Evolutionary conservation across 768 basidiomycete species (phyloP).

Genomic region (Sporobolomyces phaffii): DNA sequence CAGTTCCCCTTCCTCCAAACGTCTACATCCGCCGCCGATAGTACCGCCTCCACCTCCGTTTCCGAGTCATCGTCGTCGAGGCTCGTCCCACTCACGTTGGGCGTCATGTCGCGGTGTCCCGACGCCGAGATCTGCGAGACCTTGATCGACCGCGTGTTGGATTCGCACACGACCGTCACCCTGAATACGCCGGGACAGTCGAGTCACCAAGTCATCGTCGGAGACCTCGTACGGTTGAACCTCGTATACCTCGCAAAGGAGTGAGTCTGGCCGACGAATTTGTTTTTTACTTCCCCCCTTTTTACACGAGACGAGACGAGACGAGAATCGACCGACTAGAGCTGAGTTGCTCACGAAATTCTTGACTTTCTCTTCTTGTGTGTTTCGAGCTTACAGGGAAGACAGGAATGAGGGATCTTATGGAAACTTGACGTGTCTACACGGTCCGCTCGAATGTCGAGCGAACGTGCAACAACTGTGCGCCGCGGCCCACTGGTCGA

Average conservation of each 20-base stretch:
- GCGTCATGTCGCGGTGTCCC: constrained; percentile 69
- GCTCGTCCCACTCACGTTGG: constrained; percentile 54
- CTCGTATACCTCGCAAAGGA: constrained; percentile 71
- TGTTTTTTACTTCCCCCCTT: too few species aligned
- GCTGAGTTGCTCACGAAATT: constrained; percentile 53
- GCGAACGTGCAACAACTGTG: constrained; percentile 89
- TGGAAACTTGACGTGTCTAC: constrained; percentile 68
- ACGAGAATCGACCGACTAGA: too few species aligned
- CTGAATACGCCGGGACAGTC: too few species aligned
- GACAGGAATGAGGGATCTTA: constrained; percentile 46
- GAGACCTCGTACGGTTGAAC: constrained; percentile 61
- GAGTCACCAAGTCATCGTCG: constrained; percentile 49
- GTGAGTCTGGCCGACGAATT: too few species aligned
- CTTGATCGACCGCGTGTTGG: constrained; percentile 66
- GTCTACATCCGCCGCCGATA: too few species aligned
- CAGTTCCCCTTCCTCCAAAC: constrained; percentile 3
- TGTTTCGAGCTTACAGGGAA: neutral
- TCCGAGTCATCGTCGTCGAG: too few species aligned
- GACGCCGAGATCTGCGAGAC: constrained; percentile 77
- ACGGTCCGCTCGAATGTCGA: constrained; percentile 72
- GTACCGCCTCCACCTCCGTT: too few species aligned
- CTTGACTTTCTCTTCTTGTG: neutral
- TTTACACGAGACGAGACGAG: too few species aligned
- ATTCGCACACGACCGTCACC: constrained; percentile 35
- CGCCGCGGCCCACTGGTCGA: constrained; percentile 53